Base-by-base conservation (phyloP, 495 filamentous ascomycete genomes). In the Penicillium argentinense region DNA sequence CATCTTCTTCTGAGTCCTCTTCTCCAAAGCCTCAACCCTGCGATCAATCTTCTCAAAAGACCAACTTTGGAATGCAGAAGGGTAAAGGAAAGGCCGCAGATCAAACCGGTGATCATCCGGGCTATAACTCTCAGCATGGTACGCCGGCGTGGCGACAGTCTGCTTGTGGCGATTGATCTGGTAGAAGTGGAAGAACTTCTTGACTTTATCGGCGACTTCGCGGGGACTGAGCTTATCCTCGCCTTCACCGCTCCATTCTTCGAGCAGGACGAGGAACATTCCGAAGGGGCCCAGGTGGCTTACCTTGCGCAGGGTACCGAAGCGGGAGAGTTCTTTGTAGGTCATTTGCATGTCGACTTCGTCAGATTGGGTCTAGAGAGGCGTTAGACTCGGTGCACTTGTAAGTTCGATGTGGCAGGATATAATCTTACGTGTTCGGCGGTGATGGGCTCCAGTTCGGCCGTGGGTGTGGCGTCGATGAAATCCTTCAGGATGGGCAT, bases 161-260 rank as follows among this genome's bases (percentile, higher is more conserved):
- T 49, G 45, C 45, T 49, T 49, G 21, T 49, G 45, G 3, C 45
- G 45, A 21, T 49, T 49, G 22, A 49, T 49, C 29, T 49, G 45
- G 25, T 49, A 49, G 29, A 42, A 49, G 22, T 49, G 45, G 28
- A 49, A 49, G 45, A 49, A 49, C 27, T 41, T 19, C 25, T 49
- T 49, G 27, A 49, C 45, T 33, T 49, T 49, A 18, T 39, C 37
- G 21, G 38, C 45, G 21, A 49, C 40, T 24, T 49, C 38, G 8
- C 37, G 37, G 18, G 45, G 45, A 28, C 45, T 42, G 8, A 49
- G 45, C 36, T 32, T 49, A 2, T 39, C 33, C 9, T 36, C 33
- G 16, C 33, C 45, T 11, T 41, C 45, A 22, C 45, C 45, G 25
- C 45, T 28, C 45, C 45, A 49, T 29, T 49, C 45, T 30, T 49